Evolutionary conservation across 441 rosid species (phyloP).

Genomic region (Biscutella laevigata): DNA sequence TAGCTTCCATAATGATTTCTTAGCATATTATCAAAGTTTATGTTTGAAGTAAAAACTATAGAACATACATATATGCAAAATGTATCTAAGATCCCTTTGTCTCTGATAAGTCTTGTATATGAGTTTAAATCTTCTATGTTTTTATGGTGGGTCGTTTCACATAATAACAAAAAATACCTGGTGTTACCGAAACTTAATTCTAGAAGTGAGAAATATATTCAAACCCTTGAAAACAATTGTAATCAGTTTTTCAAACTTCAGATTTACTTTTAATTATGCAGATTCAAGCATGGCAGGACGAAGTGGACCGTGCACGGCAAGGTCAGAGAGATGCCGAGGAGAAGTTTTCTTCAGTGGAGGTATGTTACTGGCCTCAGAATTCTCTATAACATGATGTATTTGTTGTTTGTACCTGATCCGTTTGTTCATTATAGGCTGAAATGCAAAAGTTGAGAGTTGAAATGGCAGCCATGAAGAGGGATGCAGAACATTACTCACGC

Average conservation of each 20-base stretch:
- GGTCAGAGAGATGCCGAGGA: conserved; percentile 96
- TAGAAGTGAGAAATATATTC: background rate
- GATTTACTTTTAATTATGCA: conserved; percentile 14
- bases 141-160: background rate
- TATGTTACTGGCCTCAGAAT: conserved; percentile 24
- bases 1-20: background rate
- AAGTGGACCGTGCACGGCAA: conserved; percentile 88
- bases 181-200: background rate
- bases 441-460: conserved; percentile 92
- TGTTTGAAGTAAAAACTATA: background rate
- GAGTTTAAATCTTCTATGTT: conserved; percentile 2
- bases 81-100: background rate
- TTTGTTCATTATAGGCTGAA: conserved; percentile 63
- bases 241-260: conserved; percentile 1
- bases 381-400: background rate
- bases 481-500: conserved; percentile 97
- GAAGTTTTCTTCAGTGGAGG: conserved; percentile 87
- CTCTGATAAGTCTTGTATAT: conserved; percentile 1
- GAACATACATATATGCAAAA: background rate
- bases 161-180: background rate
- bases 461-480: conserved; percentile 97
- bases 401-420: conserved; percentile 2
- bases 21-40: background rate
- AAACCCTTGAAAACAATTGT: background rate
- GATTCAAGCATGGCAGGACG: conserved; percentile 98